These are phyloP conservation scores for Astragalus glycyphyllos DNA, from an alignment of 306 rosid genomes.

Conservation along the genomic window DNA sequence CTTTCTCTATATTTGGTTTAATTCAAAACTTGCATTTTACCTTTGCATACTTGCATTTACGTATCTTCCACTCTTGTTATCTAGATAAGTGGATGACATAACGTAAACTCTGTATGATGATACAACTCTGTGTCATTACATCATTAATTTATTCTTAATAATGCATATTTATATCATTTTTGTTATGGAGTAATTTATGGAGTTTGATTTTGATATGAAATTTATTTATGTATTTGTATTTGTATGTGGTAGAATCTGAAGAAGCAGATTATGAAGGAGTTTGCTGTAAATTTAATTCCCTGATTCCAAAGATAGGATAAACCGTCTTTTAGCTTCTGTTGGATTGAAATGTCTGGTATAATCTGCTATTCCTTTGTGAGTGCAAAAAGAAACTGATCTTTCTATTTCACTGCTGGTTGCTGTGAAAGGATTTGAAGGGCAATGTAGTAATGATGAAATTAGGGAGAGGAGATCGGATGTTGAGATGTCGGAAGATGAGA, in stretches of 20 bases:
- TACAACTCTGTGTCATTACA: no score
- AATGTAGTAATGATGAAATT: slow-evolving; percentile 62
- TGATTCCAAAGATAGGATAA: slow-evolving; percentile 37
- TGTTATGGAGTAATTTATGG: slow-evolving; percentile 35
- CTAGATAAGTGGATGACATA: no score
- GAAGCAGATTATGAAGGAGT: slow-evolving; percentile 28
- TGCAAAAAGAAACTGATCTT: no score
- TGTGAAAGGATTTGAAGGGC: slow-evolving; percentile 74
- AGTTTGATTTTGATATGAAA: slow-evolving; percentile 20
- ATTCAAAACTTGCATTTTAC: no score
- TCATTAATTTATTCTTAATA: no score
- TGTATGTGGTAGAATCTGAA: slow-evolving; percentile 3
- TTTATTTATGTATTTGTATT: background rate
- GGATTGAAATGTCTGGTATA: slow-evolving; percentile 69
- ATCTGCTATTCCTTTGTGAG: slow-evolving; percentile 10
- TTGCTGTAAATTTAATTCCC: slow-evolving; percentile 39
- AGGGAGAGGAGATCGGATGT: slow-evolving; percentile 51
- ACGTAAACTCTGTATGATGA: no score
- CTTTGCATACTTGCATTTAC: no score
- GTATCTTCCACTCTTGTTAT: no score
- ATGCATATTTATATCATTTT: no score
- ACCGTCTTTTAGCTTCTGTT: slow-evolving; percentile 26
- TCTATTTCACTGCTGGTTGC: no score
- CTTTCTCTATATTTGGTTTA: no score
- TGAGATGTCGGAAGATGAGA: slow-evolving; percentile 89